Base-by-base conservation (phyloP, 1,284 basidiomycete genomes). In the Clitocybe nebularis region DNA sequence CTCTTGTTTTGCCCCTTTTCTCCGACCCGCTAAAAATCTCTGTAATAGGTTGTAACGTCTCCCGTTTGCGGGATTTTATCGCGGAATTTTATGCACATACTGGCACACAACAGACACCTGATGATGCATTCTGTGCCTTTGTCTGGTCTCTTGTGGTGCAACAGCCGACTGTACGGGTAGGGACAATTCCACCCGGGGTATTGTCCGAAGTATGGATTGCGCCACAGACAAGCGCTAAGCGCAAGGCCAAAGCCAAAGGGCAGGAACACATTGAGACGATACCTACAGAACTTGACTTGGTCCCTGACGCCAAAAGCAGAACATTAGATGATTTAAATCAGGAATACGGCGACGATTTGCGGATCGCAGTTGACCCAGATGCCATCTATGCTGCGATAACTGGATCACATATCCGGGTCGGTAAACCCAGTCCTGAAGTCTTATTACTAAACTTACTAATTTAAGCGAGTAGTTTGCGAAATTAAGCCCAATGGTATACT, bases 401-500 rank as follows among this genome's bases (percentile, higher is more conserved):
- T 10, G 92, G 92, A 3, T 84, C 86, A 20, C 88, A 92, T 65
- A 81, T 83, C 39, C 72, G 82, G 52, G 85, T 89, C 51, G 43
- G 79, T 66, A 13, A n/a, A 14, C 25, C n/a, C 29, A 28, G 33
- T 37, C 20, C 10, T 3, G 26, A 38, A 21, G 26, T 11, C 33
- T 28, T 26, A 32, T 28, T 44, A 25, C 45, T 46, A 41, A 49
- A 28, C 44, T 52, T 3, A 33, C 21, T 3, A 29, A 32, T 38
- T 21, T n/a, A n/a, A 19, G 24, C 34, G 39, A 38, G 4, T 46
- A 93, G 89, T 80, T 83, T 35, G 66, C 84, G 1, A 89, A 84
- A 59, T 64, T 94, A 47, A 90, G 85, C 25, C 79, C 84, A 0
- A 84, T 88, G 75, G 84, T 91, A 2, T 94, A 92, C 58, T 78